Base-by-base conservation (phyloP, 73 alveolate genomes). In the Paramecium tetraurelia region DNA sequence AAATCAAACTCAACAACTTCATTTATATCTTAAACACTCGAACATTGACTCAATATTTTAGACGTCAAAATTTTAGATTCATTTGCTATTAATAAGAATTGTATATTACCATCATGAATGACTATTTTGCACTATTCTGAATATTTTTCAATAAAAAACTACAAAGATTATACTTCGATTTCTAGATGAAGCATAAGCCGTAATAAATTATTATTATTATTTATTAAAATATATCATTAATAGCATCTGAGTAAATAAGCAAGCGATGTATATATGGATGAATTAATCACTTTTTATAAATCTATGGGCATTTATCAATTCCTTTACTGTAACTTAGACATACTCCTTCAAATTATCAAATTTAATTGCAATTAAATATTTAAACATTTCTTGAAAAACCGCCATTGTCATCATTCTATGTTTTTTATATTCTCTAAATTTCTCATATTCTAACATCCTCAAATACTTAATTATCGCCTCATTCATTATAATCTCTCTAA, bases 161-260 rank as follows among this genome's bases (percentile, higher is more conserved):
- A 18, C 36, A 72, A 20, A 72, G 58, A 35, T 72, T 72, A 43
- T 36, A 72, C 59, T 72, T 72, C 86, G 21, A 72, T 22, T 20
- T 72, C 86, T 18, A 72, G 59, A 72, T 72, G 86, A 38, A 72
- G 86, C 86, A 72, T 72, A 53, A 53, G 69, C 69, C 14, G 69
- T 53, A 53, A 53, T 53, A 53, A 53, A 53, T 53, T 53, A 53
- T 53, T 18, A 53, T 53, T 53, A 53, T 53, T 53, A 53, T n/a
- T 53, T n/a, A 53, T 53, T 18, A 53, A 53, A 53, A 18, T 53
- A 53, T 53, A 18, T 18, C 69, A 53, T 53, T 53, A 53, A 53
- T 53, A n/a, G 14, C 69, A 18, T n/a, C 69, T 53, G 69, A 53
- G 69, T 53, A 50, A 50, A 50, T 12, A 50, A 50, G n/a, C 18